Percentiles rank a stretch among this genome's conserved stretches.
These are phyloP conservation scores for Penicillium angulare DNA, from an alignment of 495 filamentous ascomycete genomes.

Conservation along the genomic window DNA sequence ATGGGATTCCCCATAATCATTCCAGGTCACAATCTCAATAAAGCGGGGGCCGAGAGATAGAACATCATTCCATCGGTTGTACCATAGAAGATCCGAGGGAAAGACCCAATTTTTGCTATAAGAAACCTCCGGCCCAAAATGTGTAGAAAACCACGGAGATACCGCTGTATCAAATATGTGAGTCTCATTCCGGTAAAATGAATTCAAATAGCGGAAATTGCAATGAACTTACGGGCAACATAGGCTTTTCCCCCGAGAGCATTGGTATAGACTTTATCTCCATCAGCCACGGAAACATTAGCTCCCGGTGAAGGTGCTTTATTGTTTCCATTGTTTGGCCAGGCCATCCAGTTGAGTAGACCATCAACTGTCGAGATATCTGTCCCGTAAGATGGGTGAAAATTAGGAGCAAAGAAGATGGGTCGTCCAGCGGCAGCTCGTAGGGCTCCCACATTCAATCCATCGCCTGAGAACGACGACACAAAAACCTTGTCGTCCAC, in stretches of 20 bases:
- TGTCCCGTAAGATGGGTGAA: constrained; percentile 40
- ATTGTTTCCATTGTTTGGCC: constrained; percentile 55
- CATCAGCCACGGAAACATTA: constrained; percentile 46
- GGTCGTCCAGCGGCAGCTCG: constrained; percentile 41
- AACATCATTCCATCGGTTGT: constrained; percentile 54
- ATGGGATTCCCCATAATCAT: constrained; percentile 63
- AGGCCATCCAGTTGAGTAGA: constrained; percentile 59
- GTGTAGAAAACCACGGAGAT: constrained; percentile 42
- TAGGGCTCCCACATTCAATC: constrained; percentile 44
- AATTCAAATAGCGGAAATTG: not conserved
- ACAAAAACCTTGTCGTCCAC: constrained; percentile 55
- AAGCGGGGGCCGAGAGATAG: constrained; percentile 44
- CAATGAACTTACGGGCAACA: constrained; percentile 42
- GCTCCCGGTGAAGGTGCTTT: constrained; percentile 47
- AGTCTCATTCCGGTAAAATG: too few species aligned
- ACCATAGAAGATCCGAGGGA: constrained; percentile 42
- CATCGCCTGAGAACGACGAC: constrained; percentile 55
- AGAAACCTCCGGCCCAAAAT: constrained; percentile 31
- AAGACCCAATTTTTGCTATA: constrained; percentile 57
- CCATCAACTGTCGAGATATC: constrained; percentile 45
- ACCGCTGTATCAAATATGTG: constrained; percentile 20
- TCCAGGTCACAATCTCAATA: constrained; percentile 64
- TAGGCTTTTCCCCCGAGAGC: constrained; percentile 53
- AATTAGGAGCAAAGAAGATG: constrained; percentile 58
- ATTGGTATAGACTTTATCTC: constrained; percentile 47